Percentiles rank a stretch among this genome's conserved stretches.
These are phyloP conservation scores for Exidia glandulosa DNA, from an alignment of 768 basidiomycete species.

Conservation along the genomic window DNA sequence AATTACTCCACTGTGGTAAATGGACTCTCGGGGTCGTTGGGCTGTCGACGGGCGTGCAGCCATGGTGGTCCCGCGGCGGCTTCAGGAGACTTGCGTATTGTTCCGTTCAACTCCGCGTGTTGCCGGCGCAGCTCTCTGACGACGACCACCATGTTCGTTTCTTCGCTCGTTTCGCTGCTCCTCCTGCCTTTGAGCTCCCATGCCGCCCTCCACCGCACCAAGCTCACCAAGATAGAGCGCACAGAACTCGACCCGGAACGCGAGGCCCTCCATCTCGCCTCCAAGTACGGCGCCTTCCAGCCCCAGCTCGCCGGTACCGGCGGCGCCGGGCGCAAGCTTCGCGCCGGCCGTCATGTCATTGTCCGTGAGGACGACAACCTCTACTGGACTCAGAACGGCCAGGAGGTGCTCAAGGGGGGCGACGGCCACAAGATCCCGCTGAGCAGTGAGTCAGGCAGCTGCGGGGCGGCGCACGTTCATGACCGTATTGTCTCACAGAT, in stretches of 20 bases:
- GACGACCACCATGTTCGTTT: slow-evolving; percentile 28
- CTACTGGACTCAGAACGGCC: slow-evolving; percentile 60
- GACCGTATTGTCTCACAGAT: slow-evolving; percentile 37
- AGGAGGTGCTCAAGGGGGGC: slow-evolving; percentile 41
- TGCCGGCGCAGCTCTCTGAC: not conserved
- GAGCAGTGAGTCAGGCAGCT: slow-evolving; percentile 50
- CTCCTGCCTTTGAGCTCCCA: slow-evolving; percentile 34
- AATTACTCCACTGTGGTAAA: not conserved
- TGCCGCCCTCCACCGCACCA: slow-evolving; percentile 66
- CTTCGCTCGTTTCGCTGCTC: slow-evolving; percentile 28
- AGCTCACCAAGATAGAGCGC: slow-evolving; percentile 76
- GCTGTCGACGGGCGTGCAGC: not conserved
- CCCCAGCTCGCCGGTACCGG: slow-evolving; percentile 57
- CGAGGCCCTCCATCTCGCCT: slow-evolving; percentile 77
- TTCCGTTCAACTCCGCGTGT: not conserved
- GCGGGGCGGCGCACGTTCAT: not conserved
- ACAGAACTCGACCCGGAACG: slow-evolving; percentile 45
- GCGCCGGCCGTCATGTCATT: slow-evolving; percentile 26
- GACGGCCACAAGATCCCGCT: slow-evolving; percentile 84
- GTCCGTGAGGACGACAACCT: slow-evolving; percentile 43
- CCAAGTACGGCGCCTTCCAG: slow-evolving; percentile 75
- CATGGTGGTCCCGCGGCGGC: too few relatives aligned
- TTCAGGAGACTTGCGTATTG: too few relatives aligned
- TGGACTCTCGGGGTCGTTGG: not conserved
- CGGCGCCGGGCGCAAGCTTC: slow-evolving; percentile 54